A percentile compares a stretch with the other conserved stretches of the same genome.
Evolutionary conservation across 2,329 filamentous ascomycete species (phyloP).

Genomic region (Beauveria pseudobassiana): DNA sequence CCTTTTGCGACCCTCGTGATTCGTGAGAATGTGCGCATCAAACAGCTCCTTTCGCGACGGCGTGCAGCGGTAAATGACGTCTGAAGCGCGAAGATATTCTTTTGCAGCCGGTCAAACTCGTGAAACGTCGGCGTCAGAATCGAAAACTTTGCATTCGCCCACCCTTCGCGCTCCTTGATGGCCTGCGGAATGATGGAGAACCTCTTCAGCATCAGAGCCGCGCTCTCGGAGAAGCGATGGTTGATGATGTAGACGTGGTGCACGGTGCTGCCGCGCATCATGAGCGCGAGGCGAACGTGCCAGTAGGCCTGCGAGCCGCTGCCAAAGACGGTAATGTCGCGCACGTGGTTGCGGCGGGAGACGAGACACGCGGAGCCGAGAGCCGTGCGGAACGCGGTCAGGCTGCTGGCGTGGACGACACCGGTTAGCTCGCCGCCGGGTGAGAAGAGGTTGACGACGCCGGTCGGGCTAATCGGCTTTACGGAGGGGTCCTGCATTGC

Average conservation of each 20-base stretch:
- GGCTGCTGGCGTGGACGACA: slow-evolving; percentile 62
- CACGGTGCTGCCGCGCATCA: slow-evolving; percentile 63
- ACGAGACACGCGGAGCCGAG: slow-evolving; percentile 63
- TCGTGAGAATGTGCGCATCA: slow-evolving; percentile 63
- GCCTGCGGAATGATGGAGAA: slow-evolving; percentile 36
- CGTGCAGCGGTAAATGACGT: slow-evolving; percentile 85
- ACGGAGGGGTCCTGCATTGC: slow-evolving; percentile 20
- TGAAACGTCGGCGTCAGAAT: slow-evolving; percentile 62
- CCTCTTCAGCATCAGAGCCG: slow-evolving; percentile 41
- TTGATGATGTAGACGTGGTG: slow-evolving; percentile 79
- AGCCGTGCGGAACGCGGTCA: slow-evolving; percentile 77
- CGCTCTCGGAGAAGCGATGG: slow-evolving; percentile 56
- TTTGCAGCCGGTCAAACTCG: slow-evolving; percentile 61
- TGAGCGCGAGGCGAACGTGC: slow-evolving; percentile 79
- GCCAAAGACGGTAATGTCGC: slow-evolving; percentile 77
- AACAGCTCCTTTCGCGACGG: slow-evolving; percentile 70
- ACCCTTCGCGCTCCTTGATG: slow-evolving; percentile 51
- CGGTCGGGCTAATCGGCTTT: slow-evolving; percentile 44
- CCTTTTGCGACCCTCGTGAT: slow-evolving; percentile 61
- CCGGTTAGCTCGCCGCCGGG: slow-evolving; percentile 55
- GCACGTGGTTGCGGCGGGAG: slow-evolving; percentile 57
- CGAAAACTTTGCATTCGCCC: slow-evolving; percentile 59
- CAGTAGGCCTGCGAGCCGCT: slow-evolving; percentile 88
- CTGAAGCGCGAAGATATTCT: slow-evolving; percentile 62
- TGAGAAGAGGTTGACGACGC: slow-evolving; percentile 62